These are phyloP conservation scores for Termitomyces bulborhizus DNA, from an alignment of 768 basidiomycete species.

Conservation along the genomic window DNA sequence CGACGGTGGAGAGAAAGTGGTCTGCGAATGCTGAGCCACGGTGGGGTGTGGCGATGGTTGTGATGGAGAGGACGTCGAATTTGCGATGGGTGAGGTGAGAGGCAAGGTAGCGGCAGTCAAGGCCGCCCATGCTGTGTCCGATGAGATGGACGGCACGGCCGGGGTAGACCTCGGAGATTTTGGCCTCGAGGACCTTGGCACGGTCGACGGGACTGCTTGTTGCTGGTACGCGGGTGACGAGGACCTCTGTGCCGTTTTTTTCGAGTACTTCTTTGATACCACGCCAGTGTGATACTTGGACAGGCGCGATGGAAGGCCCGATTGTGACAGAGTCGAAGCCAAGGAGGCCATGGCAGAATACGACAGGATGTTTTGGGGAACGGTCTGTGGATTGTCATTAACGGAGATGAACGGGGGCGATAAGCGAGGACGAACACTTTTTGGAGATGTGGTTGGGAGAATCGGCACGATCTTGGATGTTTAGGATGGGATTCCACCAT, in stretches of 20 bases:
- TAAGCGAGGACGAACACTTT: conserved; percentile 48
- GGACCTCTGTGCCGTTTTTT: conserved; percentile 80
- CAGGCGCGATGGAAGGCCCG: conserved; percentile 65
- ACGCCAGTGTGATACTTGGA: conserved; percentile 93
- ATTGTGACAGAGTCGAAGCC: conserved; percentile 86
- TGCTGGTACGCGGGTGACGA: conserved; percentile 92
- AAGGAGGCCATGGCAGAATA: conserved; percentile 94
- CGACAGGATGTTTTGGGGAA: conserved; percentile 75
- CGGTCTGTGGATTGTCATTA: conserved; percentile 42
- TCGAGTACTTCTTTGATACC: conserved; percentile 93
- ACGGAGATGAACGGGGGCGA: not conserved
- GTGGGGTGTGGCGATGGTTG: conserved; percentile 94
- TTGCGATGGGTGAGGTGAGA: conserved; percentile 66
- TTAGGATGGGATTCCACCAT: conserved; percentile 49
- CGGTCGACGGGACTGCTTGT: conserved; percentile 85
- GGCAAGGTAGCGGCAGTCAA: conserved; percentile 90
- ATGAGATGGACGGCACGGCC: conserved; percentile 87
- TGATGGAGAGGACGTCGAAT: conserved; percentile 81
- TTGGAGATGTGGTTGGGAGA: conserved; percentile 39
- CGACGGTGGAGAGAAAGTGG: conserved; percentile 76
- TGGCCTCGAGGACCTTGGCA: conserved; percentile 83
- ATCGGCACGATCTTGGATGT: conserved; percentile 40
- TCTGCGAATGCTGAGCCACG: conserved; percentile 92
- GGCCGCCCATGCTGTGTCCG: conserved; percentile 83
- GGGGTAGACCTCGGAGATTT: conserved; percentile 73